Conservation (phyloP, 2,329 filamentous ascomycete species). For the Neurospora sp. region DNA sequence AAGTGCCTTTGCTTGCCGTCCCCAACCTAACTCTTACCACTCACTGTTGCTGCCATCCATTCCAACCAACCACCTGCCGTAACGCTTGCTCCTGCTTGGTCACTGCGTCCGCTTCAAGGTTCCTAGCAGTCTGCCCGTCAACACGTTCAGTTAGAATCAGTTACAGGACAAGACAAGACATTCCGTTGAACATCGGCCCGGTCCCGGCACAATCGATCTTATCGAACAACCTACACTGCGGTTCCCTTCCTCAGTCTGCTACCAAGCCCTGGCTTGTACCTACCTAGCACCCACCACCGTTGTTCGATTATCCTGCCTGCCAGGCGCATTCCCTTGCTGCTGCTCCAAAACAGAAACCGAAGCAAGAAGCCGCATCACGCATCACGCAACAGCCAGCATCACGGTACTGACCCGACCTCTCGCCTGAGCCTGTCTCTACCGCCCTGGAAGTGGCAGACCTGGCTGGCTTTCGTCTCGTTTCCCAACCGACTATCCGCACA, state of each 20-base stretch:
- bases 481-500: neutral
- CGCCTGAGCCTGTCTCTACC: neutral
- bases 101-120: neutral
- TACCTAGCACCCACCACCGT: neutral
- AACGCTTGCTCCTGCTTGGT: neutral
- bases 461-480: constrained; percentile 5
- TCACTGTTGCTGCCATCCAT: neutral
- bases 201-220: neutral
- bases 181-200: neutral
- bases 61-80: neutral
- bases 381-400: neutral
- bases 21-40: neutral
- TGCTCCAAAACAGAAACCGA: neutral
- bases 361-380: neutral
- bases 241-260: neutral
- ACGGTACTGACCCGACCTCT: neutral
- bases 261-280: neutral
- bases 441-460: constrained; percentile 4
- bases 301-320: neutral
- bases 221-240: neutral
- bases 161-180: neutral
- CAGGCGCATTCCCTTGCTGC: neutral
- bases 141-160: neutral
- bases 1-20: neutral
- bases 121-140: neutral